Percentiles rank a stretch among this genome's conserved stretches.
Evolutionary conservation across 1,139 yeast genomes (phyloP).

Genomic region (Suhomyces yuchorum): DNA sequence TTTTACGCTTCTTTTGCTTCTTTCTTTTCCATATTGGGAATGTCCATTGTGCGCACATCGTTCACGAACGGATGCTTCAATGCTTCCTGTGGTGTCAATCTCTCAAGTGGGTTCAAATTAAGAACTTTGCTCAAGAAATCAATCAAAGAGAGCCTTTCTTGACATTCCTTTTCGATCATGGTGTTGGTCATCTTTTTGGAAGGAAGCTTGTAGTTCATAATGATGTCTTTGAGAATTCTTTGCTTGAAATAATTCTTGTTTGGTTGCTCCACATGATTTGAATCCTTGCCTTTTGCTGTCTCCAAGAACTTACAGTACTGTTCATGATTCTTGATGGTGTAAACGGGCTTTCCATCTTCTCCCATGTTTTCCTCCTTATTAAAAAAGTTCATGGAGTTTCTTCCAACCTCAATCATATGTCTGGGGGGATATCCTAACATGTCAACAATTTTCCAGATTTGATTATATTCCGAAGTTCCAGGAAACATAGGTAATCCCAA

Average conservation of each 20-base stretch:
- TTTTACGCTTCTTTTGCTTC: constrained; percentile 4
- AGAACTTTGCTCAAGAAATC: constrained; percentile 80
- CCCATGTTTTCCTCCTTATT: constrained; percentile 36
- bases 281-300: constrained; percentile 34
- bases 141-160: constrained; percentile 67
- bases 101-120: constrained; percentile 84
- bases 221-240: constrained; percentile 68
- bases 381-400: constrained; percentile 74
- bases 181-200: constrained; percentile 68
- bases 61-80: constrained; percentile 84
- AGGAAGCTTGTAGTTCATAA: constrained; percentile 73
- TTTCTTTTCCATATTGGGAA: constrained; percentile 3
- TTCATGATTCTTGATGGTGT: constrained; percentile 36
- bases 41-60: constrained; percentile 23
- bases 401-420: constrained; percentile 97
- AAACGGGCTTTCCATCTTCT: constrained; percentile 33
- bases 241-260: constrained; percentile 85
- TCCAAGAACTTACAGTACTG: constrained; percentile 41
- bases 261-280: constrained; percentile 63
- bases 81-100: constrained; percentile 98
- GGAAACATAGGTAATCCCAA: constrained; percentile 94
- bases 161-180: constrained; percentile 69
- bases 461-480: constrained; percentile 92
- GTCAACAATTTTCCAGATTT: constrained; percentile 76
- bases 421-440: constrained; percentile 87